These are phyloP conservation scores for Triticum timopheevii DNA, from an alignment of 176 grass and related monocot species.

Conservation along the genomic window DNA sequence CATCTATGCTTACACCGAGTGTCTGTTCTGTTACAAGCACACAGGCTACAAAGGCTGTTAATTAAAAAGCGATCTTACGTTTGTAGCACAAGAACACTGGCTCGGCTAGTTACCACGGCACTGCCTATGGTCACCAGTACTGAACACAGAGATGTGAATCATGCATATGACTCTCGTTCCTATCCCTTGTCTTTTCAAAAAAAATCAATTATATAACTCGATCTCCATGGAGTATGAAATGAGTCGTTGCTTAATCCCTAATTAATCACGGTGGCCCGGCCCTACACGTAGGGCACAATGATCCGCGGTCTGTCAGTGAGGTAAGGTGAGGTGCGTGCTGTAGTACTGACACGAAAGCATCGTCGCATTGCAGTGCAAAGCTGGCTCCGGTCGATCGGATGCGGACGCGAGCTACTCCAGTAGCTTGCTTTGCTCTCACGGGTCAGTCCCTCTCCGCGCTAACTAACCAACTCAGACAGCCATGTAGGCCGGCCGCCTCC, in stretches of 20 bases:
- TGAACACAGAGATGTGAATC: neutral
- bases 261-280: conserved; percentile 18
- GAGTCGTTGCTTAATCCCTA: conserved; percentile 27
- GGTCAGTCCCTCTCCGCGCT: conserved; percentile 46
- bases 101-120: too few relatives aligned
- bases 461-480: conserved; percentile 35
- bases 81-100: neutral
- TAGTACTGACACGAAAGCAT: conserved; percentile 23
- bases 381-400: neutral
- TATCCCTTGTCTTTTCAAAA: neutral
- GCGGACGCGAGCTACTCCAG: neutral
- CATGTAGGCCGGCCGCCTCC: conserved; percentile 6
- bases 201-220: neutral
- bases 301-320: conserved; percentile 2
- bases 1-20: neutral
- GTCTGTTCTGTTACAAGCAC: neutral
- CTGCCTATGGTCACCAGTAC: neutral
- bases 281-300: neutral
- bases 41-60: neutral
- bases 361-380: neutral
- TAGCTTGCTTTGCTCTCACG: conserved; percentile 49
- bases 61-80: neutral
- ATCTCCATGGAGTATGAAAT: neutral
- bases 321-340: neutral
- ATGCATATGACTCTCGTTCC: neutral